These are phyloP conservation scores for Stemphylium beticola DNA, from an alignment of 2,329 filamentous ascomycete genomes.

Conservation along the genomic window DNA sequence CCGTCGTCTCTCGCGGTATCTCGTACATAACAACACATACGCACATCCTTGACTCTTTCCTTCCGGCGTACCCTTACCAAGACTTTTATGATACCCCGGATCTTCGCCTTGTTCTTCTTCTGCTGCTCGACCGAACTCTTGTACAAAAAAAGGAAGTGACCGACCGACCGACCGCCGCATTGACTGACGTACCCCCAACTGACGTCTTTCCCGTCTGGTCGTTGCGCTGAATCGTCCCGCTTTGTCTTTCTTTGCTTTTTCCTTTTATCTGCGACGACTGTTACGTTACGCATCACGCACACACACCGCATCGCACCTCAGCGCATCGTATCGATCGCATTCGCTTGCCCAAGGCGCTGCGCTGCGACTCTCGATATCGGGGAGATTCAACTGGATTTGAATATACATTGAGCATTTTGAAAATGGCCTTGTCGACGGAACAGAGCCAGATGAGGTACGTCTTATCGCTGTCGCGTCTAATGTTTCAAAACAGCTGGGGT, in stretches of 20 bases:
- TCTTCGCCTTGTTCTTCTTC: neutral
- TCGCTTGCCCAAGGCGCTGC: neutral
- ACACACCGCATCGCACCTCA: neutral
- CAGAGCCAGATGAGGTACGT: constrained; percentile 17
- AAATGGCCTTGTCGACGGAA: constrained; percentile 8
- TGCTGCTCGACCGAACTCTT: neutral
- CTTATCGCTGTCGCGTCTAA: neutral
- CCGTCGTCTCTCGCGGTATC: too few relatives aligned
- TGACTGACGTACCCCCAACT: neutral
- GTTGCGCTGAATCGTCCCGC: too few relatives aligned
- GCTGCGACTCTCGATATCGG: neutral
- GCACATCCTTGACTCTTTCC: neutral
- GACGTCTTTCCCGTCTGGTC: neutral
- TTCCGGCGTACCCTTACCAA: neutral
- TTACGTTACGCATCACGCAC: too few relatives aligned
- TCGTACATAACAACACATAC: neutral
- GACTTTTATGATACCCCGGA: neutral
- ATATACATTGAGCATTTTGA: neutral
- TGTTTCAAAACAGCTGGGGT: neutral
- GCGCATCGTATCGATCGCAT: neutral
- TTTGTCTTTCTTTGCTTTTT: too few relatives aligned
- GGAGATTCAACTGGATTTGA: neutral
- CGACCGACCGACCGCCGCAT: too few relatives aligned
- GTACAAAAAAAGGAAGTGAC: too few relatives aligned
- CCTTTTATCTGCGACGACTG: too few relatives aligned